Conservation (phyloP, 2,329 filamentous ascomycete genomes). For the Ophiostoma sp. region DNA sequence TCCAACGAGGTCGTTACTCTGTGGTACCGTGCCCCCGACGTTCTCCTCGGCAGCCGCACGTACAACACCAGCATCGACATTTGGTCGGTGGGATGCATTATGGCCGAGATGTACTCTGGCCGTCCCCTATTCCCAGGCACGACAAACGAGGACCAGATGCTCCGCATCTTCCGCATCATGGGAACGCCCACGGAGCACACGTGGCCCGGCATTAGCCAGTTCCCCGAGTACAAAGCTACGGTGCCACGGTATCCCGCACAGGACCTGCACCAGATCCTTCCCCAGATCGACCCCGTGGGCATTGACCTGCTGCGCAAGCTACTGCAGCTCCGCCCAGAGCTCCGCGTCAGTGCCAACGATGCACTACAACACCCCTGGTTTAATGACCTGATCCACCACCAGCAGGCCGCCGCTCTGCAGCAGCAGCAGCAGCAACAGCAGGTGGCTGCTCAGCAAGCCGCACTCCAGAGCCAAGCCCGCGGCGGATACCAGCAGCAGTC, state of each 20-base stretch:
- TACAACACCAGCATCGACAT: conserved; percentile 99
- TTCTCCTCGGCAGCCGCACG: conserved; percentile 84
- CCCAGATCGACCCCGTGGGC: conserved; percentile 80
- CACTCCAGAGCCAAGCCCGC: conserved; percentile 28
- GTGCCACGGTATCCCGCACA: conserved; percentile 94
- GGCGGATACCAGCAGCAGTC: conserved; percentile 28
- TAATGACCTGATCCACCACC: conserved; percentile 59
- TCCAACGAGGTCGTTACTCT: conserved; percentile 96
- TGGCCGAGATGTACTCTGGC: conserved; percentile 99
- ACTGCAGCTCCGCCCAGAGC: conserved; percentile 87
- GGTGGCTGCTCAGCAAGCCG: conserved; percentile 21
- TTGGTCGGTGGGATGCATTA: conserved; percentile 98
- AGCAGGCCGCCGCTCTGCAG: conserved; percentile 41
- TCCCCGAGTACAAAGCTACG: conserved; percentile 95
- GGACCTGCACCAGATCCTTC: conserved; percentile 78
- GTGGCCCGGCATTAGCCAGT: conserved; percentile 91
- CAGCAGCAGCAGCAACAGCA: conserved; percentile 76
- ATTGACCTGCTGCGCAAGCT: conserved; percentile 84
- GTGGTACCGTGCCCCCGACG: conserved; percentile 96
- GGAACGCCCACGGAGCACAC: conserved; percentile 91
- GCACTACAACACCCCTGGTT: conserved; percentile 93
- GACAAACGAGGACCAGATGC: conserved; percentile 94
- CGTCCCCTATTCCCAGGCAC: conserved; percentile 93
- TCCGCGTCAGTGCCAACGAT: conserved; percentile 80
- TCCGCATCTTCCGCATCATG: conserved; percentile 98